A percentile compares a stretch with the other conserved stretches of the same genome.
phyloP scores from a whole-genome alignment of 2,329 filamentous ascomycete species.

The Exophiala viscosa region DNA sequence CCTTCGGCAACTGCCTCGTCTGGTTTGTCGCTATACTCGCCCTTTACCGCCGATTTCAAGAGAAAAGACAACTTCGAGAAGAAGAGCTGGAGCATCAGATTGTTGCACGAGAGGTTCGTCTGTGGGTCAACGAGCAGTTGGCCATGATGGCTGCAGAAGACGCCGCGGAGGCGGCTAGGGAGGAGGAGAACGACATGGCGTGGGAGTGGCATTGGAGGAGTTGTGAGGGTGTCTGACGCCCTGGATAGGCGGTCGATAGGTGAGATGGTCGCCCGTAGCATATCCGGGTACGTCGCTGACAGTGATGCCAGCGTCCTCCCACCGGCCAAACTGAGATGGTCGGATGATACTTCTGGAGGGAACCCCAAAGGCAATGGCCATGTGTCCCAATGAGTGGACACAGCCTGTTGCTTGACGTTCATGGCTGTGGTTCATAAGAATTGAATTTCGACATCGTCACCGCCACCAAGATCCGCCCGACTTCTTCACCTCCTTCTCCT shows the following conservation, averaged over 20 bases:
- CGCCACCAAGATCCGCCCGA: conserved; percentile 15
- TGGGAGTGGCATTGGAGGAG: not conserved
- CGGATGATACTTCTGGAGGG: too few species aligned
- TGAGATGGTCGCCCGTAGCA: not conserved
- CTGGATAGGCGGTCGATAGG: not conserved
- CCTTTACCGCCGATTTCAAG: conserved; percentile 7
- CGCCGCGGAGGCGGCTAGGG: not conserved
- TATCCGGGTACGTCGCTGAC: not conserved
- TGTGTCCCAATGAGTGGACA: not conserved
- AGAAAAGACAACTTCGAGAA: conserved; percentile 7
- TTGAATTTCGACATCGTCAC: not conserved
- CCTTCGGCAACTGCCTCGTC: conserved; percentile 9
- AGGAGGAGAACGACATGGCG: not conserved
- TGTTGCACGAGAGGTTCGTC: not conserved
- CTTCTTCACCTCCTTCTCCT: conserved; percentile 10
- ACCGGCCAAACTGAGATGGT: too few species aligned
- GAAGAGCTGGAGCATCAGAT: not conserved
- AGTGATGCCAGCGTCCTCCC: too few species aligned
- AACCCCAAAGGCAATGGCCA: too few species aligned
- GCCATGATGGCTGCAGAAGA: not conserved
- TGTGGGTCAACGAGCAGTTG: not conserved
- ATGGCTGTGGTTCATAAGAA: not conserved
- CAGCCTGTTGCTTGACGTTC: not conserved
- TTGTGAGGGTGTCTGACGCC: not conserved
- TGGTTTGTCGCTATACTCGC: conserved; percentile 12